Evolutionary conservation across 495 filamentous ascomycete species (phyloP), one percentile per base, ranked within the genome.

Genomic region (Penicillium subrubescens): DNA sequence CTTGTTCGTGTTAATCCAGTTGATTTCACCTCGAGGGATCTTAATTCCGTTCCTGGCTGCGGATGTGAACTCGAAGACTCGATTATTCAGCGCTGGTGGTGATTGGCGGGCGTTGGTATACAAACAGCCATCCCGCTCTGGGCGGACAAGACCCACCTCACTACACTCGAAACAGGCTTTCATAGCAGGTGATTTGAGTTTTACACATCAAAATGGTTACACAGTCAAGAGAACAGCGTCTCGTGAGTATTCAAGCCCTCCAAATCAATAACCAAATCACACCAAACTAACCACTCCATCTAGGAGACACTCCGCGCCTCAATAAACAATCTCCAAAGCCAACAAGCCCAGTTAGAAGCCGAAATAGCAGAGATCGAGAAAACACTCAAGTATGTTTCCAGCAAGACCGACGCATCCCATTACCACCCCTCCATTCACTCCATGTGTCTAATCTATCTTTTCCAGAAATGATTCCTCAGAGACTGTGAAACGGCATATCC

Each of bases 401-500:
- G 7, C 35, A 51, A 21, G 8, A 23, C n/a, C 27, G 31, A 53
- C 44, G 0, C 14, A 27, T 12, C 31, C 7, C 8, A 27, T 37
- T 31, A 55, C 8, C 3, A 33, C 31, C 48, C n/a, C 25, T 34
- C 25, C 25, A 27, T 17, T 56, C 17, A 39, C 17, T 39, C 4
- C 23, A 17, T 34, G 17, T 33, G 19, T 51, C 27, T n/a, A 17
- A 53, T 14, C 43, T 60, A 4, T 51, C 52, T 34, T 44, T 21
- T n/a, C 10, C 25, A 76, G 77, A 43, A 61, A 72, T 52, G 73
- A 77, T 53, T 71, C 75, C 7, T 64, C 80, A 61, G 69, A 71
- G n/a, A 79, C 83, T 10, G 85, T 92, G 29, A 82, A 88, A 55
- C 78, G 73, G 8, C 90, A 93, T 73, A 92, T 92, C 66, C 79